Percentiles rank a stretch among this genome's conserved stretches.
Conservation (phyloP, 371 early-diverging fungal species). For the Mucor mucedo region DNA sequence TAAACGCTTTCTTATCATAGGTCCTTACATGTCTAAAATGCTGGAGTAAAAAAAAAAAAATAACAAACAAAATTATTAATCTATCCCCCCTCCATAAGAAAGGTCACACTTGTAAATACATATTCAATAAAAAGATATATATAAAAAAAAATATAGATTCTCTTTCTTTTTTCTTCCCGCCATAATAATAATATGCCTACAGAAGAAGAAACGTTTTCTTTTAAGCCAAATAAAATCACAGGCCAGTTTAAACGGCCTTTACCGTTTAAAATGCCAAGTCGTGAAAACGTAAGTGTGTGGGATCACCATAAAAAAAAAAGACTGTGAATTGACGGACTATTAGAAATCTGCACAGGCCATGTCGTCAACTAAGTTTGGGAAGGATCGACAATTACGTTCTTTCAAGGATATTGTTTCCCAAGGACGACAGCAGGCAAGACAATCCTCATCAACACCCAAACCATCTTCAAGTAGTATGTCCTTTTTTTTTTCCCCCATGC, state of each 20-base stretch:
- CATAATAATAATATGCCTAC: background rate
- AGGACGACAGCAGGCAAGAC: too few relatives aligned
- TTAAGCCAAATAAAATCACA: background rate
- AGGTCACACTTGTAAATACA: background rate
- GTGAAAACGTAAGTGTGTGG: too few relatives aligned
- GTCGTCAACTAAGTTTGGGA: too few relatives aligned
- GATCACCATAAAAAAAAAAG: too few relatives aligned
- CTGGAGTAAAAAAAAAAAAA: constrained; percentile 49
- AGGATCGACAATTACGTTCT: too few relatives aligned
- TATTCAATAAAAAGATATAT: background rate
- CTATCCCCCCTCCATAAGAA: background rate
- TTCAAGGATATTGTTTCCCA: too few relatives aligned
- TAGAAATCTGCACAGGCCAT: too few relatives aligned
- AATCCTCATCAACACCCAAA: too few relatives aligned
- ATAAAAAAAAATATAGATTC: background rate
- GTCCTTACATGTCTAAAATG: constrained; percentile 97
- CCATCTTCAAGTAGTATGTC: too few relatives aligned
- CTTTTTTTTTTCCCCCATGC: too few relatives aligned
- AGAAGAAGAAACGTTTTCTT: background rate
- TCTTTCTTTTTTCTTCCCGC: background rate
- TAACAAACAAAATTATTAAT: background rate
- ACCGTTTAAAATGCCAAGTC: too few relatives aligned
- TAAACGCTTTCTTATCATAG: constrained; percentile 30
- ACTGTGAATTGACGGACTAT: too few relatives aligned
- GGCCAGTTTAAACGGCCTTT: background rate